phyloP scores from a whole-genome alignment of 345 rosid genomes.

The Brassica incana region DNA sequence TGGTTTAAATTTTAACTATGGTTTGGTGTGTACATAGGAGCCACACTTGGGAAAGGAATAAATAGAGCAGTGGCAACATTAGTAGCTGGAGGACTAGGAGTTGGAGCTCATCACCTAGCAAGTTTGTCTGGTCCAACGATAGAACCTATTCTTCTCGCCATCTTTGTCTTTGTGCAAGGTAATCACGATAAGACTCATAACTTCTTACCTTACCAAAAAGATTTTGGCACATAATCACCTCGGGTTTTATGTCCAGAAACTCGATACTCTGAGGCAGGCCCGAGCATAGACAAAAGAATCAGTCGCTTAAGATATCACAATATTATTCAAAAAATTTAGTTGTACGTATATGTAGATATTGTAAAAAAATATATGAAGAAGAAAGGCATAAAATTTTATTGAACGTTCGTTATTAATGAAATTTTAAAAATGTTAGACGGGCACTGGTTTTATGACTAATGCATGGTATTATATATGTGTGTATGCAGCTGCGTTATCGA shows the following conservation, averaged over 20 bases:
- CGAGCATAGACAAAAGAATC: background rate
- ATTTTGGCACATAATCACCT: background rate
- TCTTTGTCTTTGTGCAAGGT: slow-evolving; percentile 71
- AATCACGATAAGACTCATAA: background rate
- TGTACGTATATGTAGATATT: background rate
- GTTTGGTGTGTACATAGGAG: slow-evolving; percentile 32
- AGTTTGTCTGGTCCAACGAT: slow-evolving; percentile 48
- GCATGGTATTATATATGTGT: background rate
- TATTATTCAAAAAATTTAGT: background rate
- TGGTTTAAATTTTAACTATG: background rate
- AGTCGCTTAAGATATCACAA: background rate
- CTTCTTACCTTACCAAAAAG: background rate
- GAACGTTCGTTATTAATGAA: background rate
- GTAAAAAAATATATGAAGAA: too few relatives aligned
- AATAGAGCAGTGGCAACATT: slow-evolving; percentile 75
- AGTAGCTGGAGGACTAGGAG: slow-evolving; percentile 58
- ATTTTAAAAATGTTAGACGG: too few relatives aligned
- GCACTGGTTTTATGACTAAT: background rate
- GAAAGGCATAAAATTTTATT: too few relatives aligned
- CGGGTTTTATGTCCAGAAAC: background rate
- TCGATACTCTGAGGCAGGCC: background rate
- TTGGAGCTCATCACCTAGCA: slow-evolving; percentile 70
- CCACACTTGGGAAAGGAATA: slow-evolving; percentile 69
- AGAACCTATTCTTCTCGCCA: slow-evolving; percentile 61
- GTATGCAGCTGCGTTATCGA: slow-evolving; percentile 57